Conservation (phyloP, 768 basidiomycete species). For the Flagelloscypha sp. region DNA sequence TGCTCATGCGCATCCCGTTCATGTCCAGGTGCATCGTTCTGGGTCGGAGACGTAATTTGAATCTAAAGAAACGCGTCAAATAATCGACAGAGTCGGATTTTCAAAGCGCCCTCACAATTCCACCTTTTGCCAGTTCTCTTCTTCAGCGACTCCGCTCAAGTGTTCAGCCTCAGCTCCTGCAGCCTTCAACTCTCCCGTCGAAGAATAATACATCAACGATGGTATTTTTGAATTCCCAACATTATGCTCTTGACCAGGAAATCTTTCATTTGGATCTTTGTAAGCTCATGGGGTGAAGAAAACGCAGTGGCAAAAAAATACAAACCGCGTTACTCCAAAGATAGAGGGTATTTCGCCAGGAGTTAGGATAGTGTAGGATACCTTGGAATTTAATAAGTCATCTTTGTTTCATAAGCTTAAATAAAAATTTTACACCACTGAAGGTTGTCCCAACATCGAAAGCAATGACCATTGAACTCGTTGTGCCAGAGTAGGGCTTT, state of each 20-base stretch:
- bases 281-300: no score
- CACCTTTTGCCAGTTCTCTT: constrained; percentile 68
- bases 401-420: no score
- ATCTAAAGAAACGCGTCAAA: constrained; percentile 35
- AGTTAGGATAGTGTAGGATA: constrained; percentile 76
- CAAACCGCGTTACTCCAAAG: constrained; percentile 69
- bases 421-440: constrained; percentile 62
- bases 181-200: constrained; percentile 52
- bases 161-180: constrained; percentile 75
- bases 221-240: constrained; percentile 82
- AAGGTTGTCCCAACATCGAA: constrained; percentile 81
- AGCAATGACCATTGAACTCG: constrained; percentile 64
- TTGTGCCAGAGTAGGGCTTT: constrained; percentile 61
- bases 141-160: constrained; percentile 59
- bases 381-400: constrained; percentile 23
- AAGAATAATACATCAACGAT: constrained; percentile 68
- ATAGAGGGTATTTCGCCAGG: constrained; percentile 78
- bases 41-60: constrained; percentile 74
- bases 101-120: constrained; percentile 48
- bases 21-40: constrained; percentile 73
- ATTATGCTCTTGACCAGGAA: constrained; percentile 80
- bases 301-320: constrained; percentile 2
- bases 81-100: neutral
- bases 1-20: constrained; percentile 74
- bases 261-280: no score